Conservation (phyloP, 1,284 basidiomycete genomes). For the Rugosomyces carneus region DNA sequence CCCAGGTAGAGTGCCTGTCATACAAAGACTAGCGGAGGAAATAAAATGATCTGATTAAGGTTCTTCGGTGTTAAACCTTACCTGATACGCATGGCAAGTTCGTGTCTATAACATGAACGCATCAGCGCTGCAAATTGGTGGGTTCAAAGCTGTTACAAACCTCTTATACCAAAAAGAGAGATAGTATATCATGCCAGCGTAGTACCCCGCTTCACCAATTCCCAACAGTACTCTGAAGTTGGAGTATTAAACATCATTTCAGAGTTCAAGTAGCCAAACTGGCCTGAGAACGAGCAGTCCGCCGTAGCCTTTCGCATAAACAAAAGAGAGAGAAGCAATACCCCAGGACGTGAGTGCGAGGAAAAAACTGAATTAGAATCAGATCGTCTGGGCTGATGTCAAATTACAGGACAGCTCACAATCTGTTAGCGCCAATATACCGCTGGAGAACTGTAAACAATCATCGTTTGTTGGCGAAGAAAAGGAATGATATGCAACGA, state of each 20-base stretch:
- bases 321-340: constrained; percentile 44
- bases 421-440: constrained; percentile 50
- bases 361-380: constrained; percentile 37
- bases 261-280: constrained; percentile 17
- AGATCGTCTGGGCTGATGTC: background rate
- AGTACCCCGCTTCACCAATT: constrained; percentile 44
- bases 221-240: constrained; percentile 34
- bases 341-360: constrained; percentile 48
- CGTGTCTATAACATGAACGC: constrained; percentile 27
- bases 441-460: constrained; percentile 45
- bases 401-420: constrained; percentile 28
- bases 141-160: constrained; percentile 15
- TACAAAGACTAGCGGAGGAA: constrained; percentile 34
- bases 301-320: constrained; percentile 47
- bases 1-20: constrained; percentile 49
- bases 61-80: constrained; percentile 7
- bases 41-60: background rate
- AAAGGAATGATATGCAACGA: constrained; percentile 39
- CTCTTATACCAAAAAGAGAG: constrained; percentile 49
- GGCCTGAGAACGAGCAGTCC: background rate
- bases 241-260: background rate
- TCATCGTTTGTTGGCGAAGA: background rate
- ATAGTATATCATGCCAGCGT: constrained; percentile 54
- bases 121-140: no score
- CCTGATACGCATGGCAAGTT: constrained; percentile 50